Conservation (phyloP, 495 filamentous ascomycete genomes). For the Poronia punctata region DNA sequence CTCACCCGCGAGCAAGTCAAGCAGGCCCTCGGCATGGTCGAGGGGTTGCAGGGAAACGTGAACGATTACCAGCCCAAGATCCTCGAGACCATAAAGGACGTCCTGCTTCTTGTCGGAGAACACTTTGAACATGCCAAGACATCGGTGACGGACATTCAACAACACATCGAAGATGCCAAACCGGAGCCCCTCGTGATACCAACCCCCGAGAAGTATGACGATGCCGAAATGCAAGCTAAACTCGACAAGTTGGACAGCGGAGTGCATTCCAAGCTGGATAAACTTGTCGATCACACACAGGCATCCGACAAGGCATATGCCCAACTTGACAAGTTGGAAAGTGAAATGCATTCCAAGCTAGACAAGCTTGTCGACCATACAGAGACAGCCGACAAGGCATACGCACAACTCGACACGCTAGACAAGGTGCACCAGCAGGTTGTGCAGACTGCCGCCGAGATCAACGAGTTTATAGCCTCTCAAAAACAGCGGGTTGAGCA, state of each 20-base stretch:
- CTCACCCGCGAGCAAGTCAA: constrained; percentile 69
- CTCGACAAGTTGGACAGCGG: constrained; percentile 21
- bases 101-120: constrained; percentile 70
- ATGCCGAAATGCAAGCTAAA: constrained; percentile 23
- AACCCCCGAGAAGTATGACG: constrained; percentile 38
- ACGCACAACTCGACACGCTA: constrained; percentile 63
- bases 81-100: constrained; percentile 70
- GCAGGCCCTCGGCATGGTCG: constrained; percentile 61
- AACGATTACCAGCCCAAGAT: constrained; percentile 80
- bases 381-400: constrained; percentile 45
- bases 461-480: constrained; percentile 74
- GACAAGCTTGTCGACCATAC: constrained; percentile 71
- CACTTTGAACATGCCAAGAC: constrained; percentile 68
- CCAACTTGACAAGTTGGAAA: constrained; percentile 69
- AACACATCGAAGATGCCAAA: constrained; percentile 47
- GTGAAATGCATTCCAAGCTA: constrained; percentile 71
- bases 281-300: constrained; percentile 61
- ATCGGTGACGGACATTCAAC: constrained; percentile 38
- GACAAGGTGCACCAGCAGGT: constrained; percentile 89
- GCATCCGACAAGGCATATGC: constrained; percentile 48
- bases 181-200: constrained; percentile 32
- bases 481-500: constrained; percentile 74
- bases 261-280: constrained; percentile 76
- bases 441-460: constrained; percentile 72
- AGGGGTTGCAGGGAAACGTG: constrained; percentile 66